Percentiles rank a stretch among this genome's conserved stretches.
Evolutionary conservation across 1,284 basidiomycete species (phyloP).

Genomic region (Agroathelia rolfsii): DNA sequence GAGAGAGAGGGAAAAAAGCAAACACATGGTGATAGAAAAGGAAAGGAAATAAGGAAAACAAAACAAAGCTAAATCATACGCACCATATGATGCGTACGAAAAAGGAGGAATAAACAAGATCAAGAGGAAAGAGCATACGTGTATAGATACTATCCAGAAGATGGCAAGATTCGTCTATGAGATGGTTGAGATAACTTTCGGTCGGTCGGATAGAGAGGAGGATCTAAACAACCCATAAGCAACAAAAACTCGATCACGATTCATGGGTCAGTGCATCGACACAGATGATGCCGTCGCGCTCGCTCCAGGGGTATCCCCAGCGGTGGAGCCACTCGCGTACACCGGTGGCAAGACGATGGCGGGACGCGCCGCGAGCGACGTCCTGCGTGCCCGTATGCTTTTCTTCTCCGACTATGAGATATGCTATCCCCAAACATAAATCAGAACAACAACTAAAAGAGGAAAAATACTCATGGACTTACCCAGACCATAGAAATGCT

Average conservation of each 20-base stretch:
- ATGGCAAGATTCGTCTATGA: too few relatives aligned
- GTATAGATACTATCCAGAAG: too few relatives aligned
- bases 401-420: slow-evolving; percentile 88
- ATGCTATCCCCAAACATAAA: slow-evolving; percentile 42
- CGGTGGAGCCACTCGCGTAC: slow-evolving; percentile 85
- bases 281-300: slow-evolving; percentile 82
- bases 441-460: slow-evolving; percentile 7
- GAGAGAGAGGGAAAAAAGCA: too few relatives aligned
- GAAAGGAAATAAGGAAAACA: too few relatives aligned
- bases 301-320: slow-evolving; percentile 95
- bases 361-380: slow-evolving; percentile 67
- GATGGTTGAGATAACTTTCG: too few relatives aligned
- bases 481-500: slow-evolving; percentile 80
- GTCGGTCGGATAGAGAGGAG: too few relatives aligned
- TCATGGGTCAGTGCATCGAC: slow-evolving; percentile 76
- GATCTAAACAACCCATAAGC: background rate
- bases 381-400: slow-evolving; percentile 91
- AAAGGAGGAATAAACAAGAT: too few relatives aligned
- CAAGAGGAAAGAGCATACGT: too few relatives aligned
- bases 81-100: too few relatives aligned
- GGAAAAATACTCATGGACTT: slow-evolving; percentile 18
- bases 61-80: too few relatives aligned
- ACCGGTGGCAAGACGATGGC: slow-evolving; percentile 71
- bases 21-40: too few relatives aligned
- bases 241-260: slow-evolving; percentile 18